phyloP scores from a whole-genome alignment of 2,329 filamentous ascomycete genomes.

The Xylaria sp. region DNA sequence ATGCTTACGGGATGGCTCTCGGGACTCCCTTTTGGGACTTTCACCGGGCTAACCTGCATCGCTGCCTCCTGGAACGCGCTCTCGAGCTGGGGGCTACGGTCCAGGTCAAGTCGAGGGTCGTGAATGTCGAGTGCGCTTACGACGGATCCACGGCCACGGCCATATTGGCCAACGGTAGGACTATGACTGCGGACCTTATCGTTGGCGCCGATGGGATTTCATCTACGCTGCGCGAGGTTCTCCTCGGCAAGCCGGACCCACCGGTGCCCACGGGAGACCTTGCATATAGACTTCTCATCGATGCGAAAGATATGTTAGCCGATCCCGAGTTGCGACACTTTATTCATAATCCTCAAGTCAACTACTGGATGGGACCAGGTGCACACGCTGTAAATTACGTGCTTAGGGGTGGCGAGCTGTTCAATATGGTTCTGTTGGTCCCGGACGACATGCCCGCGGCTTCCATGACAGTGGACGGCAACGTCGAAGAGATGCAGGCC shows the following conservation, averaged over 20 bases:
- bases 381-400: slow-evolving; percentile 57
- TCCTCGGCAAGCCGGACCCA: slow-evolving; percentile 48
- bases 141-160: slow-evolving; percentile 42
- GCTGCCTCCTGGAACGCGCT: slow-evolving; percentile 49
- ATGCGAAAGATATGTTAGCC: slow-evolving; percentile 47
- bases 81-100: slow-evolving; percentile 50
- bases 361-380: slow-evolving; percentile 56
- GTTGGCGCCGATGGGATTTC: slow-evolving; percentile 53
- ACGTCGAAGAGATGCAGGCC: slow-evolving; percentile 44
- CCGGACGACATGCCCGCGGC: slow-evolving; percentile 52
- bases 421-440: slow-evolving; percentile 55
- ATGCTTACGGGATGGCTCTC: slow-evolving; percentile 38
- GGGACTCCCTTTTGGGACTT: slow-evolving; percentile 57
- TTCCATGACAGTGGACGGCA: slow-evolving; percentile 40
- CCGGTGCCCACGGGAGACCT: slow-evolving; percentile 54
- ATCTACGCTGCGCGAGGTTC: slow-evolving; percentile 46
- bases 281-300: slow-evolving; percentile 51
- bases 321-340: slow-evolving; percentile 50
- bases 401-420: slow-evolving; percentile 49
- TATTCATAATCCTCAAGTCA: slow-evolving; percentile 51
- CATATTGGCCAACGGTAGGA: slow-evolving; percentile 41
- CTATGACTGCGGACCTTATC: slow-evolving; percentile 46
- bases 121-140: slow-evolving; percentile 42
- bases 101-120: slow-evolving; percentile 47
- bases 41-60: slow-evolving; percentile 56